These are phyloP conservation scores for Penicillium concentricum DNA, from an alignment of 2,329 filamentous ascomycete species.

Conservation along the genomic window DNA sequence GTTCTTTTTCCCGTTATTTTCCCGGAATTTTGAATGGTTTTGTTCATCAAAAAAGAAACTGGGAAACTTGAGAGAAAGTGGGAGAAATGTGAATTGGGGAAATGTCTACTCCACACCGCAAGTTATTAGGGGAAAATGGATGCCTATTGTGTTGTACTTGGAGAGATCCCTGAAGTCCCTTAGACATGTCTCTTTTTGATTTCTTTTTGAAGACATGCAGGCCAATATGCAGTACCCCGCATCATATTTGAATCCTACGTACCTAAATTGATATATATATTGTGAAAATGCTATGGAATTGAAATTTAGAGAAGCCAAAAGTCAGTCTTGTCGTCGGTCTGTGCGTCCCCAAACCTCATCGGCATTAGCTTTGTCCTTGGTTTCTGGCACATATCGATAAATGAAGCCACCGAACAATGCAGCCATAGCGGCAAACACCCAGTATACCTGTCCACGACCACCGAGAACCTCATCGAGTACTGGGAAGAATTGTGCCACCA, in stretches of 20 bases:
- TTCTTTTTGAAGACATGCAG: not conserved
- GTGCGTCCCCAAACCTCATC: slow-evolving; percentile 87
- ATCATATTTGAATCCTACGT: not conserved
- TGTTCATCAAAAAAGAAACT: too few species aligned
- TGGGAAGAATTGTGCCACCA: slow-evolving; percentile 94
- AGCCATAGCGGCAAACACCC: slow-evolving; percentile 80
- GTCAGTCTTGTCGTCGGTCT: slow-evolving; percentile 35
- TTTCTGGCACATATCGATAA: slow-evolving; percentile 75
- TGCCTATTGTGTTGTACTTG: slow-evolving; percentile 3
- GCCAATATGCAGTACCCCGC: slow-evolving; percentile 5
- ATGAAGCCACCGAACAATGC: slow-evolving; percentile 70
- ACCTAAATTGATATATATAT: not conserved
- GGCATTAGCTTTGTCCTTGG: slow-evolving; percentile 75
- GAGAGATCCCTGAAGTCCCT: not conserved
- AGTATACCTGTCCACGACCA: slow-evolving; percentile 80
- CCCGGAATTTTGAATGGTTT: not conserved
- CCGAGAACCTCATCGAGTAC: slow-evolving; percentile 76
- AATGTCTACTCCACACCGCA: slow-evolving; percentile 7
- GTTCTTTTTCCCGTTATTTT: not conserved
- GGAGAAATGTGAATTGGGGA: not conserved
- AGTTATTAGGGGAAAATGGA: slow-evolving; percentile 7
- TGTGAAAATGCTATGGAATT: not conserved
- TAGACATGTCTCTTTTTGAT: not conserved
- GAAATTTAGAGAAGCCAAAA: too few species aligned
- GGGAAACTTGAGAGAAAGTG: not conserved